A percentile compares a stretch with the other conserved stretches of the same genome.
Conservation (phyloP, 208 protist genomes). For the Acanthamoeba lenticulata region DNA sequence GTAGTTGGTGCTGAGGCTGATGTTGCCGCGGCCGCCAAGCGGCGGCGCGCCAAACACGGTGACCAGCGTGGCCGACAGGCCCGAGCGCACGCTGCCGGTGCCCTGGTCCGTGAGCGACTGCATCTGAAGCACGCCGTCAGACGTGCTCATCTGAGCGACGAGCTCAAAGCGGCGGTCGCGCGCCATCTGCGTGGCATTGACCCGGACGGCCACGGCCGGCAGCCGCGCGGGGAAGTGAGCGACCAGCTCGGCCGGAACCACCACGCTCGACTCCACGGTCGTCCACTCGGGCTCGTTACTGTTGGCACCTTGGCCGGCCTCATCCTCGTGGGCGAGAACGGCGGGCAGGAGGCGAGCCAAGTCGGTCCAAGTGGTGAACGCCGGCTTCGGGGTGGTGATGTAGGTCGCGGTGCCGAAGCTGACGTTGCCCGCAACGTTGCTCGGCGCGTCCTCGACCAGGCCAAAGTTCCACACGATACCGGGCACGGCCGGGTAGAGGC, state of each 20-base stretch:
- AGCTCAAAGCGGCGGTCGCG: neutral
- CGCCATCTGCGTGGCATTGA: neutral
- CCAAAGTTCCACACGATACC: conserved; percentile 23
- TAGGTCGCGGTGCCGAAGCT: neutral
- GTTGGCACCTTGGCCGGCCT: neutral
- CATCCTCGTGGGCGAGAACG: neutral
- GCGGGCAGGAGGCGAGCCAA: neutral
- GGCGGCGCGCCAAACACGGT: conserved; percentile 42
- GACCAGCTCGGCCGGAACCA: conserved; percentile 15
- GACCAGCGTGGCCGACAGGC: neutral
- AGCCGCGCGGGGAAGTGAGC: neutral
- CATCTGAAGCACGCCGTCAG: neutral
- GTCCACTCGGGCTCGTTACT: neutral
- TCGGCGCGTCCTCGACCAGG: neutral
- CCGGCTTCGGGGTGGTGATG: neutral
- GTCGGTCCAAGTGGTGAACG: neutral
- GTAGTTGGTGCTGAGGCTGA: conserved; percentile 22
- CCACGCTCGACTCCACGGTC: neutral
- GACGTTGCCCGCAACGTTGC: neutral
- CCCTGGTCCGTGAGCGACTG: neutral
- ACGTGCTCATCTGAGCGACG: neutral
- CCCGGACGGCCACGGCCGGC: neutral
- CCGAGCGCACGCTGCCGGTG: neutral
- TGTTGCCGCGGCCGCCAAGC: conserved; percentile 47
- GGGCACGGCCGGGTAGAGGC: neutral